phyloP scores from a whole-genome alignment of 331 rosid genomes.

The Rosa hybrid region DNA sequence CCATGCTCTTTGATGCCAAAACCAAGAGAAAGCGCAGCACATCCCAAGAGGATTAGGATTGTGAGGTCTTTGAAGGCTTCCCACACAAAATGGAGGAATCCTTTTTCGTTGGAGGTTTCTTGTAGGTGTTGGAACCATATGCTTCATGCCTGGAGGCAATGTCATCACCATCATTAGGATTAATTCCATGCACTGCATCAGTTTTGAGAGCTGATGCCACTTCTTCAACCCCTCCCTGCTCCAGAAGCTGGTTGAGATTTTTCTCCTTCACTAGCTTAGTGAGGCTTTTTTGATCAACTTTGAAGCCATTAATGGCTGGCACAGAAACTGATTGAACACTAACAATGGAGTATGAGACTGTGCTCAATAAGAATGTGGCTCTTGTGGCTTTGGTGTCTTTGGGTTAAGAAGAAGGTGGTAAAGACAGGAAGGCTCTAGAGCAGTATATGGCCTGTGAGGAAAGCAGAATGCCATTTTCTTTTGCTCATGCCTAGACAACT shows the following conservation, averaged over 20 bases:
- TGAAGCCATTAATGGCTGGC: neutral
- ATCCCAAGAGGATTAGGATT: constrained; percentile 31
- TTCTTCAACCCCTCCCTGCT: constrained; percentile 14
- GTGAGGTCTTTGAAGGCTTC: constrained; percentile 34
- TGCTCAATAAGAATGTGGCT: too few relatives aligned
- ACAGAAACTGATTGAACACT: neutral
- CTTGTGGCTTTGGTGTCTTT: too few relatives aligned
- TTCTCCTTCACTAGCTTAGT: constrained; percentile 25
- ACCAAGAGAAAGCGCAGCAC: constrained; percentile 40
- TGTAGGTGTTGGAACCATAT: constrained; percentile 37
- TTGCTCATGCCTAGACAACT: too few relatives aligned
- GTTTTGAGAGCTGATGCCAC: constrained; percentile 11
- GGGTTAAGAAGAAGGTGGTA: too few relatives aligned
- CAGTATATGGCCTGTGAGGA: too few relatives aligned
- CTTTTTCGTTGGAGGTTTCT: constrained; percentile 16
- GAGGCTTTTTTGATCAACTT: constrained; percentile 20
- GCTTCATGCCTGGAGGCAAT: neutral
- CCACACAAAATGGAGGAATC: constrained; percentile 32
- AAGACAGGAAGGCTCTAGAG: too few relatives aligned
- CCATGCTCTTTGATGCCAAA: constrained; percentile 40
- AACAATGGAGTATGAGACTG: too few relatives aligned
- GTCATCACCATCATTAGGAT: neutral
- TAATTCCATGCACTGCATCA: constrained; percentile 5
- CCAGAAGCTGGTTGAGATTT: neutral
- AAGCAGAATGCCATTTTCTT: too few relatives aligned